Percentiles rank a stretch among this genome's conserved stretches.
Evolutionary conservation across 108 stramenopile species (phyloP).

Genomic region (Pseudonitzschia delicatissima): DNA sequence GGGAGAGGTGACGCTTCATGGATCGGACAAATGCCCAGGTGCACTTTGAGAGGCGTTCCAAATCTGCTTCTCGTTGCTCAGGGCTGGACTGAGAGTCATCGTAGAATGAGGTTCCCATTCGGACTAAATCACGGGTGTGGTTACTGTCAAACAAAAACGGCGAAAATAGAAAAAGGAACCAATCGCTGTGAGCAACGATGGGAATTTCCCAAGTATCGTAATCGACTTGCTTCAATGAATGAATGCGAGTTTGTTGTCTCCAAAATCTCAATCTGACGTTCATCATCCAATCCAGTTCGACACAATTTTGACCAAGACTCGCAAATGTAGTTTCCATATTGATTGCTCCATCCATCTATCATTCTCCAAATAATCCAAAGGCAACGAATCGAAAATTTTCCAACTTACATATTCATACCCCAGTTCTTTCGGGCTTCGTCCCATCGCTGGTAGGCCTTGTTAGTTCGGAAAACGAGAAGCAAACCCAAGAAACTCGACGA

Average conservation of each 20-base stretch:
- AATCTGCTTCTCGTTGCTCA: slow-evolving; percentile 44
- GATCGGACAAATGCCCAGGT: slow-evolving; percentile 76
- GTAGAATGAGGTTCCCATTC: slow-evolving; percentile 55
- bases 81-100: slow-evolving; percentile 32
- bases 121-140: slow-evolving; percentile 65
- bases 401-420: slow-evolving; percentile 22
- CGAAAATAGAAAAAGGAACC: background rate
- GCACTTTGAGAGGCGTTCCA: slow-evolving; percentile 43
- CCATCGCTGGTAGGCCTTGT: slow-evolving; percentile 73
- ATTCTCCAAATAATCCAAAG: background rate
- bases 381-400: slow-evolving; percentile 6
- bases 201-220: background rate
- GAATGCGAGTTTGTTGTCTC: too few species aligned
- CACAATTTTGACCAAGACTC: background rate
- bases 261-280: background rate
- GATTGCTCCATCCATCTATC: slow-evolving; percentile 6
- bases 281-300: background rate
- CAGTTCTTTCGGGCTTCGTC: slow-evolving; percentile 83
- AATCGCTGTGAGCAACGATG: background rate
- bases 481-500: slow-evolving; percentile 61
- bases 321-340: too few species aligned
- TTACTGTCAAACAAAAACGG: slow-evolving; percentile 7
- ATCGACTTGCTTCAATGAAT: background rate
- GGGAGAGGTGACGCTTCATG: slow-evolving; percentile 66
- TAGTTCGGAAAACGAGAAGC: slow-evolving; percentile 75